These are phyloP conservation scores for Sapria himalayana DNA, from an alignment of 345 rosid genomes.

Conservation along the genomic window DNA sequence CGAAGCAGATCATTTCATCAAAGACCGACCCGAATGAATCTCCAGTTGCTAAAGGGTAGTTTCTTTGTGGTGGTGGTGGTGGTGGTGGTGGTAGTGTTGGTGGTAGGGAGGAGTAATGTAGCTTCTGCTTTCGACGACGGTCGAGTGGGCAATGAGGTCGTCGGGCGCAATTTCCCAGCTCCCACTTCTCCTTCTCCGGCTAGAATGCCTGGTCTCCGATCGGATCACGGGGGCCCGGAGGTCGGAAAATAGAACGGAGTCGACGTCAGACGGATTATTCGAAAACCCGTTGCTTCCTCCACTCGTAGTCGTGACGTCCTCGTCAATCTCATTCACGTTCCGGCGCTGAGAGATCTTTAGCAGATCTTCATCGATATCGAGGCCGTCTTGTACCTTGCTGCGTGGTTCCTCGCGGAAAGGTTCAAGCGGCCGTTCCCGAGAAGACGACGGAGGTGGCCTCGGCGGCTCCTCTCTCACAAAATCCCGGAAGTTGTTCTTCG, in stretches of 20 bases:
- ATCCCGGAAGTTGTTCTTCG: constrained; percentile 58
- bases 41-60: no score
- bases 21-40: no score
- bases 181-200: constrained; percentile 70
- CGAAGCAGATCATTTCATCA: no score
- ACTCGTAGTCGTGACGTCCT: constrained; percentile 38
- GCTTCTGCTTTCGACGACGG: constrained; percentile 31
- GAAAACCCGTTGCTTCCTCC: constrained; percentile 55
- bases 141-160: constrained; percentile 24
- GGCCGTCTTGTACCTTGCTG: constrained; percentile 78
- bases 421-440: constrained; percentile 31
- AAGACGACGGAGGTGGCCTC: constrained; percentile 23
- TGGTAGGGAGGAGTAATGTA: constrained; percentile 18
- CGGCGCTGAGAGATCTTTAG: constrained; percentile 77
- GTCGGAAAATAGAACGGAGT: constrained; percentile 26
- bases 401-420: constrained; percentile 35
- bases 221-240: constrained; percentile 49
- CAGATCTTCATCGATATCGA: constrained; percentile 79
- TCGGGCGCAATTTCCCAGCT: constrained; percentile 60
- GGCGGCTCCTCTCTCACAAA: constrained; percentile 38
- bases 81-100: no score
- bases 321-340: constrained; percentile 38
- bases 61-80: no score
- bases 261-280: constrained; percentile 25
- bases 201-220: constrained; percentile 47